phyloP scores from a whole-genome alignment of 805 yeast genomes.

The Myxozyma mucilagina region DNA sequence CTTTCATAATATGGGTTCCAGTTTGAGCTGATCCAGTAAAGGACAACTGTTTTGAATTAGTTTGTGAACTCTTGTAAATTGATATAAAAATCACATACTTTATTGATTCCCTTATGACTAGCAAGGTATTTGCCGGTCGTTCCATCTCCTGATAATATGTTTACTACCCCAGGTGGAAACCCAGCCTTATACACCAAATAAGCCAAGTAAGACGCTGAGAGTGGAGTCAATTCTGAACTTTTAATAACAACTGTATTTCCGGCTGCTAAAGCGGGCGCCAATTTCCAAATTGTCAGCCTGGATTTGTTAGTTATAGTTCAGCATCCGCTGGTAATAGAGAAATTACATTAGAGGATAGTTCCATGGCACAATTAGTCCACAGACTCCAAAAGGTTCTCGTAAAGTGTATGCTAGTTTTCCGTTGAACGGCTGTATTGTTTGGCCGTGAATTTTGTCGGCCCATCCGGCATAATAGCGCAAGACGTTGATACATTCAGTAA shows the following conservation, averaged over 20 bases:
- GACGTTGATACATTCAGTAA: constrained; percentile 56
- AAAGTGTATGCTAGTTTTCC: constrained; percentile 67
- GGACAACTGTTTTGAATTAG: constrained; percentile 52
- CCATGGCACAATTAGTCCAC: constrained; percentile 73
- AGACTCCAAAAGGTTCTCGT: constrained; percentile 66
- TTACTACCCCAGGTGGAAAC: constrained; percentile 74
- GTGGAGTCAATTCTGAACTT: constrained; percentile 75
- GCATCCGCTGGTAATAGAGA: not conserved
- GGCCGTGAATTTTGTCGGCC: constrained; percentile 60
- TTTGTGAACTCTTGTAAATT: not conserved
- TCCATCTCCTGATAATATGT: constrained; percentile 71
- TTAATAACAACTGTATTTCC: constrained; percentile 74
- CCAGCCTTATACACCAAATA: constrained; percentile 62
- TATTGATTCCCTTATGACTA: constrained; percentile 60
- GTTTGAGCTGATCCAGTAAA: constrained; percentile 93
- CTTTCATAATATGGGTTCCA: constrained; percentile 79
- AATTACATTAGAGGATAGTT: constrained; percentile 55
- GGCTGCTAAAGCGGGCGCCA: constrained; percentile 79
- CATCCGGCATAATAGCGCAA: constrained; percentile 71
- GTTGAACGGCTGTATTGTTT: constrained; percentile 57
- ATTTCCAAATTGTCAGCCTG: constrained; percentile 55
- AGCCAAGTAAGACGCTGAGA: constrained; percentile 64
- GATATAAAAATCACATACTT: constrained; percentile 50
- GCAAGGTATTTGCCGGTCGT: constrained; percentile 70
- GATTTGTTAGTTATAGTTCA: not conserved